Evolutionary conservation across 2,329 filamentous ascomycete species (phyloP).

Genomic region (Teratosphaeria gauchensis): DNA sequence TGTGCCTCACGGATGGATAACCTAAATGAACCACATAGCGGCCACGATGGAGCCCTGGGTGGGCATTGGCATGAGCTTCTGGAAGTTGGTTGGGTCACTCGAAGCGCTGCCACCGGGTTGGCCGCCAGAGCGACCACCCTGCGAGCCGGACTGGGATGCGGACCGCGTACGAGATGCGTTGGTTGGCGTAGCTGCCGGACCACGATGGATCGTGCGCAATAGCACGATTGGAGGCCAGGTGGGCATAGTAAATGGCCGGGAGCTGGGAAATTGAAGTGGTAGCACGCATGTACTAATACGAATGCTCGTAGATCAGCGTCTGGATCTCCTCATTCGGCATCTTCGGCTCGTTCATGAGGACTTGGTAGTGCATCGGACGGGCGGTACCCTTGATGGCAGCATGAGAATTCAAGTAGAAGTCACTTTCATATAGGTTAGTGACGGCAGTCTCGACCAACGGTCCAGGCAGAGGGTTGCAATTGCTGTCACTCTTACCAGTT

Average conservation of each 20-base stretch:
- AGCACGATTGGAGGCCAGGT: conserved; percentile 74
- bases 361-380: conserved; percentile 74
- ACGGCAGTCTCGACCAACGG: conserved; percentile 80
- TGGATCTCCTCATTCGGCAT: conserved; percentile 62
- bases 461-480: conserved; percentile 74
- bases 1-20: neutral
- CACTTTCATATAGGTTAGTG: conserved; percentile 84
- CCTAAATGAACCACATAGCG: conserved; percentile 43
- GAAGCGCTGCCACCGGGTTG: conserved; percentile 16
- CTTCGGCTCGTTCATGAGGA: conserved; percentile 71
- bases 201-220: conserved; percentile 58
- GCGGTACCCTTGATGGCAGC: conserved; percentile 88
- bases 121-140: conserved; percentile 33
- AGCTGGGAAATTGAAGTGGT: conserved; percentile 84
- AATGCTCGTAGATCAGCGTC: conserved; percentile 87
- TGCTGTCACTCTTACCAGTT: conserved; percentile 55
- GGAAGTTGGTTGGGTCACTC: conserved; percentile 14
- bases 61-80: conserved; percentile 33
- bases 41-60: conserved; percentile 31
- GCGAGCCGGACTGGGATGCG: conserved; percentile 12
- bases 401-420: conserved; percentile 68
- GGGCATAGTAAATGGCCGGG: conserved; percentile 92
- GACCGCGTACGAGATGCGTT: conserved; percentile 8
- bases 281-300: conserved; percentile 83
- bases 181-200: conserved; percentile 8